Base-by-base conservation (phyloP, 148 eudicot genomes). In the Polygonum maritimum region DNA sequence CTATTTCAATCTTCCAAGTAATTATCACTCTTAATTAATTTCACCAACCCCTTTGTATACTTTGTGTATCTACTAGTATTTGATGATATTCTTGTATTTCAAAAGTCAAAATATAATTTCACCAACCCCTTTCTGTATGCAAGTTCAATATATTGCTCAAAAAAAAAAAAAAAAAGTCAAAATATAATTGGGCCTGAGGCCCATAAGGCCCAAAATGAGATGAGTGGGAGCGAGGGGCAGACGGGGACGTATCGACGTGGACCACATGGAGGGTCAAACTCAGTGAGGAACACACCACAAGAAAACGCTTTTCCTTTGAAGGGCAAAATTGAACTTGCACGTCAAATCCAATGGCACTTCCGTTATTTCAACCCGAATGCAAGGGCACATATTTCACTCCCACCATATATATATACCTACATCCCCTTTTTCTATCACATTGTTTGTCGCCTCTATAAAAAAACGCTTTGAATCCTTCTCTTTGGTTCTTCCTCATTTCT, bases 381-480 rank as follows among this genome's bases (percentile, higher is more conserved):
- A 36, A 67, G 21, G 71, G 71, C 45, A 16, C 36, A 36, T 67
- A 38, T 38, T 35, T 4, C 35, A 35, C 36, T 14, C 16, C 44
- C 71, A 36, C 44, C 44, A 67, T 67, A 67, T 67, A 65, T 65
- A 65, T 15, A 67, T 67, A 14, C 71, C 19, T 12, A 67, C 71
- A 67, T 36, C 71, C 45, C 45, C 45, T 67, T 38, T 4, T 5
- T 67, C 9, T 21, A 21, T 67, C 44, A 67, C 71, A 67, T 67
- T 36, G 45, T 36, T 35, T 67, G 71, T 67, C 45, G 41, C 71
- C 71, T 67, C 71, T 67, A 35, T 67, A 36, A 67, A 67, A 67
- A 26, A 26, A 26, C 31, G 21, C 44, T 36, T 67, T 14, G 2
- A 67, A 5, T 45, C 1, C 44, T 41, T 36, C 71, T 38, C 71